Conservation (phyloP, 75 land plant species). For the Pseudotsuga menziesii region DNA sequence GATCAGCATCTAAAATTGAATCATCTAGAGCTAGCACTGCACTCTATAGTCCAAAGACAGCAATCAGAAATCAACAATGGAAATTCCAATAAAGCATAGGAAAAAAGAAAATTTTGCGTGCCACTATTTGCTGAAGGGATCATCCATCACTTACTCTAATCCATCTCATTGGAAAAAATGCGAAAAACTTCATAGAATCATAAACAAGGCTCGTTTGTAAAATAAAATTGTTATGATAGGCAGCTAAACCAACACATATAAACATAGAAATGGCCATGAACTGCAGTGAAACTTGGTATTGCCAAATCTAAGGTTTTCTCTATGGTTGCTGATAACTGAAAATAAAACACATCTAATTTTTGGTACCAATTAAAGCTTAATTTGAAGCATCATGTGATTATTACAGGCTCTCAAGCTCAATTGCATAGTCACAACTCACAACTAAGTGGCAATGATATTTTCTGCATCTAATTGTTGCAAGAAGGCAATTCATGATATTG, state of each 20-base stretch:
- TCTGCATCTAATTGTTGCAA: not conserved
- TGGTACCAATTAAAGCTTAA: not conserved
- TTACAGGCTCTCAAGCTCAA: not conserved
- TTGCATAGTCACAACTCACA: not conserved
- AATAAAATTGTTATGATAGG: not conserved
- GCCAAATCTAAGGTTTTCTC: not conserved
- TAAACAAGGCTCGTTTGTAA: not conserved
- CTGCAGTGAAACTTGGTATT: not conserved
- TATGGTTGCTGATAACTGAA: not conserved
- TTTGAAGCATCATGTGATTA: not conserved
- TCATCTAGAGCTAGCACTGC: conserved; percentile 84
- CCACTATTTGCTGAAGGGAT: not conserved
- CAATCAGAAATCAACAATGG: not conserved
- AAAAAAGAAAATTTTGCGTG: too few species aligned
- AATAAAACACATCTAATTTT: not conserved
- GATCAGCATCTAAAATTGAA: conserved; percentile 78
- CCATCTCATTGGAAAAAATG: not conserved
- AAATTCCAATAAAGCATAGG: not conserved
- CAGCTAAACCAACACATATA: not conserved
- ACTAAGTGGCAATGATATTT: not conserved
- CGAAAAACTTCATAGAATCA: not conserved
- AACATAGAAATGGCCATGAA: not conserved
- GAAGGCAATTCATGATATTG: not conserved
- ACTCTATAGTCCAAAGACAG: conserved; percentile 37
- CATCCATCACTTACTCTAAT: not conserved